Evolutionary conservation across 805 yeast genomes (phyloP).

Genomic region (Brettanomyces sp.): DNA sequence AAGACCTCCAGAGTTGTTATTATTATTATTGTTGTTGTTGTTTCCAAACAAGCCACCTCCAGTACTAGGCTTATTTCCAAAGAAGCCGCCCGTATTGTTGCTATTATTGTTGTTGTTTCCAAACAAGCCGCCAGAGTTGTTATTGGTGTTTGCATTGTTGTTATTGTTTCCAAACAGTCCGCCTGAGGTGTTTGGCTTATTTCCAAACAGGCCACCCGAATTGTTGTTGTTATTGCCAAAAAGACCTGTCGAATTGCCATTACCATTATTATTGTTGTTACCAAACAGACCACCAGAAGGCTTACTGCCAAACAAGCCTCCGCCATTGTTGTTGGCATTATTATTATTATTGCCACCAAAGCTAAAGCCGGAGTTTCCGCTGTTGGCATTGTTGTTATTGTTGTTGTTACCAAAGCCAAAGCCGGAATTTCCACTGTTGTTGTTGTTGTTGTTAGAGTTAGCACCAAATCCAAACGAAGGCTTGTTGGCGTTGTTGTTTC

Average conservation of each 20-base stretch:
- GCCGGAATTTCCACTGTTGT: conserved; percentile 15
- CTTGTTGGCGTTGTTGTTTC: conserved; percentile 7
- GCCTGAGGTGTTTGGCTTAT: conserved; percentile 15
- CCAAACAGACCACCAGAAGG: conserved; percentile 13
- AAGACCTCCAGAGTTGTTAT: conserved; percentile 11
- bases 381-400: conserved; percentile 35
- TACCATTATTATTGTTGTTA: conserved; percentile 8
- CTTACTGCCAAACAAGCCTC: conserved; percentile 21
- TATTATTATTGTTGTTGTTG: conserved; percentile 9
- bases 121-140: conserved; percentile 21
- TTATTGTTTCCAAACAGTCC: conserved; percentile 25
- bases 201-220: conserved; percentile 32
- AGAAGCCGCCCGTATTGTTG: conserved; percentile 25
- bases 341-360: conserved; percentile 8
- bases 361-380: conserved; percentile 7
- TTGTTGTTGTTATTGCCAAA: conserved; percentile 24
- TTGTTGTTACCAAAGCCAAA: conserved; percentile 20
- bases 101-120: conserved; percentile 14
- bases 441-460: conserved; percentile 12
- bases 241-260: conserved; percentile 20
- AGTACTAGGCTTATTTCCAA: conserved; percentile 23
- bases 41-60: conserved; percentile 23
- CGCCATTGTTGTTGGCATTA: conserved; percentile 17
- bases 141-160: conserved; percentile 1
- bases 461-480: conserved; percentile 32